Conservation (phyloP, 2,329 filamentous ascomycete species). For the Tetracladium maxilliforme region DNA sequence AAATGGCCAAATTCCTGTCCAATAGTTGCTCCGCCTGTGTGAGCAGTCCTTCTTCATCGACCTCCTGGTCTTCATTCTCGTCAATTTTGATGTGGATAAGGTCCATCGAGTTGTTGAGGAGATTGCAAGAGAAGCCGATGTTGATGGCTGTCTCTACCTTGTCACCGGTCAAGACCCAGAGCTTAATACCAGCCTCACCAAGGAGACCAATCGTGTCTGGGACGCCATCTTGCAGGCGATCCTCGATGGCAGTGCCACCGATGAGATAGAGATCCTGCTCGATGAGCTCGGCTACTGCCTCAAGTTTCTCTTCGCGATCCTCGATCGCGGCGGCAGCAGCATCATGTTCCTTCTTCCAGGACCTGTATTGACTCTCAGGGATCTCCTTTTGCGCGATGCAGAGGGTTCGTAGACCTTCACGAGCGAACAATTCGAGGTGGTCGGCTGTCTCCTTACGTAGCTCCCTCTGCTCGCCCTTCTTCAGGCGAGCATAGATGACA, state of each 20-base stretch:
- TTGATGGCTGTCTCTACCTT: conserved; percentile 99
- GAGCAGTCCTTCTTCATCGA: conserved; percentile 32
- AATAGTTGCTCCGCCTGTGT: conserved; percentile 53
- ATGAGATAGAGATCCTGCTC: conserved; percentile 80
- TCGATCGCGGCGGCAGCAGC: conserved; percentile 70
- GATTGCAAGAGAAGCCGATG: conserved; percentile 97
- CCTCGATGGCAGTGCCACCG: conserved; percentile 93
- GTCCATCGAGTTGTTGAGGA: conserved; percentile 96
- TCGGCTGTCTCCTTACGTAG: conserved; percentile 75
- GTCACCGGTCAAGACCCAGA: conserved; percentile 96
- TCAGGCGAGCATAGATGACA: conserved; percentile 86
- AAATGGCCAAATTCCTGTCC: conserved; percentile 56
- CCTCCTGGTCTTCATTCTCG: conserved; percentile 62
- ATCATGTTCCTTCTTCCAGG: conserved; percentile 80
- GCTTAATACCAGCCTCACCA: conserved; percentile 87
- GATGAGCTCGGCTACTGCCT: conserved; percentile 77
- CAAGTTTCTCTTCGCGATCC: conserved; percentile 83
- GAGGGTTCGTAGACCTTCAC: conserved; percentile 85
- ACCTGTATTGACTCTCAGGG: conserved; percentile 65
- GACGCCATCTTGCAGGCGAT: conserved; percentile 90
- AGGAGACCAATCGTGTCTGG: conserved; percentile 89
- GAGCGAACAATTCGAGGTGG: conserved; percentile 91
- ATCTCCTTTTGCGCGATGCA: conserved; percentile 82
- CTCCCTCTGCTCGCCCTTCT: conserved; percentile 71
- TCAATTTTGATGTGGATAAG: conserved; percentile 78